phyloP scores from a whole-genome alignment of 176 grass and related monocot species.

The Triticum urartu region DNA sequence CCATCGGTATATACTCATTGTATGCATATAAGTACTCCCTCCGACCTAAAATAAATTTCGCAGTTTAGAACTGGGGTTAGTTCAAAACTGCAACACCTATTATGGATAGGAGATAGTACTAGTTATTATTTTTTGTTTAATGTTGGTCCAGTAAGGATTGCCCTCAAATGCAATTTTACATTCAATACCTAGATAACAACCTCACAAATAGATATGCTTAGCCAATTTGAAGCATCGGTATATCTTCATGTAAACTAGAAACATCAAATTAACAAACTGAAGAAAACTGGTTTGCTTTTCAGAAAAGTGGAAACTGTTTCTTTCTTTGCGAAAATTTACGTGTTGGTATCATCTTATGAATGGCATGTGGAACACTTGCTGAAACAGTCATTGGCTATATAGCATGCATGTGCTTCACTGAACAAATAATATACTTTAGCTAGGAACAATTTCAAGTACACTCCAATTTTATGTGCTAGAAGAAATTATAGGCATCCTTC shows the following conservation, averaged over 20 bases:
- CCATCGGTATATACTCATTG: not conserved
- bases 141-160: no score
- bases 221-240: not conserved
- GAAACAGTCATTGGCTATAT: not conserved
- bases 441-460: not conserved
- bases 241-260: not conserved
- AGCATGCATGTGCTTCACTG: not conserved
- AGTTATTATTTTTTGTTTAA: not conserved
- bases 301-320: not conserved
- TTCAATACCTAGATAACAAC: not conserved
- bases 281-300: not conserved
- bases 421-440: not conserved
- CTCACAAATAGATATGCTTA: not conserved
- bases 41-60: no score
- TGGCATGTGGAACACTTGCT: not conserved
- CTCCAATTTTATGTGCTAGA: not conserved
- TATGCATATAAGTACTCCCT: not conserved
- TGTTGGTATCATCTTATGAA: not conserved
- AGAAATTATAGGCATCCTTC: not conserved
- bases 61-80: no score
- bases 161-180: no score
- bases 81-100: no score
- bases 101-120: not conserved
- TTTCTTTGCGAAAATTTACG: not conserved
- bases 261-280: not conserved